Evolutionary conservation across 2,329 filamentous ascomycete genomes (phyloP), one percentile per base, ranked within the genome.

Genomic region (Colletotrichum trifolii): DNA sequence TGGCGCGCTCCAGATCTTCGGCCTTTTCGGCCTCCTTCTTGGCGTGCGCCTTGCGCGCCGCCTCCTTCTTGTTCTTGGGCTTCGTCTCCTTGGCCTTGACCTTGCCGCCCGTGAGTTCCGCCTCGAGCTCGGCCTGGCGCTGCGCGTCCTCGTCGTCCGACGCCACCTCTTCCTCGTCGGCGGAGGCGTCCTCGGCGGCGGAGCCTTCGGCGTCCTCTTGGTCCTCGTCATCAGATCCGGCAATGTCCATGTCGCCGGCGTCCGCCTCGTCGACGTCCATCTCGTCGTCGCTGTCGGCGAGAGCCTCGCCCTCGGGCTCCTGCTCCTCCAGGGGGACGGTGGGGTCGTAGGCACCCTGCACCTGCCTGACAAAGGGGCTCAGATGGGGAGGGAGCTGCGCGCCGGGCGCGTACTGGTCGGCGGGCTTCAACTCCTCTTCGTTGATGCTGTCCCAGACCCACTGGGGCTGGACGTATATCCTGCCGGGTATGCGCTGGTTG

Each of bases 391-490:
- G 96, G 38, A 99, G 84, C 70, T 93, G 90, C 15, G 94, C 91
- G 15, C 96, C 96, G 2, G 96, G 96, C 0, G 91, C 92, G 73
- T 99, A 99, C 40, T 94, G 80, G 74, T 97, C 93, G 38, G 94
- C 88, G 69, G 91, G 87, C 76, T 97, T 89, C 60, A 99, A 82
- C 78, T 95, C 93, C 68, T 93, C 93, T 49, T 96, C 92, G 76
- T 99, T 99, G 76, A 97, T 82, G 73, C 92, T 95, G 75, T 99
- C 96, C 96, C 96, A 99, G 4, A 99, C 89, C 95, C 96, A 99
- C 76, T 99, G 96, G 17, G 96, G 96, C 81, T 99, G 96, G 60
- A 99, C 82, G 72, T 99, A 99, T 68, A 89, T 93, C 69, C 96
- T 87, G 40, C 95, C 95, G n/a, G 95, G 94, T 67, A 98, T 91